These are phyloP conservation scores for Calonectria ilicicola DNA, from an alignment of 2,329 filamentous ascomycete genomes.

Conservation along the genomic window DNA sequence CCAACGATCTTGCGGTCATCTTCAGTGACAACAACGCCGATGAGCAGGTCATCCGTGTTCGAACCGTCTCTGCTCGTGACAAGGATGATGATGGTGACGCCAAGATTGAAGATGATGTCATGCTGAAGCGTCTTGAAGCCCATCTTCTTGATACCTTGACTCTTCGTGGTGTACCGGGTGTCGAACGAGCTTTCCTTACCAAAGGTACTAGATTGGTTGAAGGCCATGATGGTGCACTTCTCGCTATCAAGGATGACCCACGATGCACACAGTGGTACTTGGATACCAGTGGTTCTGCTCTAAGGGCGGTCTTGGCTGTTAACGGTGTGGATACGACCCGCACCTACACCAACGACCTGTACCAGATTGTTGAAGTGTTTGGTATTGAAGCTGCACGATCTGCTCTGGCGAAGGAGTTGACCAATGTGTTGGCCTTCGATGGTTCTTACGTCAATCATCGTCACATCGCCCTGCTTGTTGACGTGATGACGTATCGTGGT, in stretches of 20 bases:
- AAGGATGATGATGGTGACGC: constrained; percentile 76
- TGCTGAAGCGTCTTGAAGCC: constrained; percentile 90
- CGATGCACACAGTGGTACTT: constrained; percentile 94
- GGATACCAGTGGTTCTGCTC: constrained; percentile 90
- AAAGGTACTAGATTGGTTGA: constrained; percentile 78
- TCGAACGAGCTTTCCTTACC: constrained; percentile 94
- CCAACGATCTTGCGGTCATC: constrained; percentile 87
- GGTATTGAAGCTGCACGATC: constrained; percentile 95
- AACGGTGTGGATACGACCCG: constrained; percentile 88
- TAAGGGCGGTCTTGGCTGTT: constrained; percentile 86
- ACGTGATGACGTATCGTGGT: constrained; percentile 97
- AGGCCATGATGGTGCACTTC: constrained; percentile 76
- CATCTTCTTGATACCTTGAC: constrained; percentile 93
- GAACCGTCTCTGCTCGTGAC: constrained; percentile 75
- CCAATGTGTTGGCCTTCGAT: constrained; percentile 94
- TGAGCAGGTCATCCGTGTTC: constrained; percentile 92
- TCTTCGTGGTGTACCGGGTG: constrained; percentile 88
- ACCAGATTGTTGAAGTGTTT: constrained; percentile 93
- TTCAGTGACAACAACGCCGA: constrained; percentile 99
- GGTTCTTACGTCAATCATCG: constrained; percentile 99
- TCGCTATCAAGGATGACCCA: constrained; percentile 78
- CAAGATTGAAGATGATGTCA: constrained; percentile 85
- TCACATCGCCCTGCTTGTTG: constrained; percentile 92
- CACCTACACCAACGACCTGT: constrained; percentile 95
- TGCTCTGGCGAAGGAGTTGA: constrained; percentile 88